Evolutionary conservation across 2,329 filamentous ascomycete species (phyloP).

Genomic region (Colletotrichum liaoningense): DNA sequence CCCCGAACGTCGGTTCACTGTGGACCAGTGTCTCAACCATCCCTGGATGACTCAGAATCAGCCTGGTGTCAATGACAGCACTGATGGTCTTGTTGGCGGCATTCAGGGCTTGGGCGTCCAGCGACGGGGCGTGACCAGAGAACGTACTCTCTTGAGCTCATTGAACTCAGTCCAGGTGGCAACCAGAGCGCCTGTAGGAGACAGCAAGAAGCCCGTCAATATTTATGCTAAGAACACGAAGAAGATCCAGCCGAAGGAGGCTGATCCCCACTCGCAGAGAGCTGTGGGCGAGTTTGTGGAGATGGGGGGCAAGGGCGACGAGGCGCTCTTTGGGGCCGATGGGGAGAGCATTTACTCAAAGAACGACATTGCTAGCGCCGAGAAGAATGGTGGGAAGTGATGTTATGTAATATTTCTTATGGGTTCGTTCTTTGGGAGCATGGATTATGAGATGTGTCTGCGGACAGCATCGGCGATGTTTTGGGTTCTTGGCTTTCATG

Average conservation of each 20-base stretch:
- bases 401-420: neutral
- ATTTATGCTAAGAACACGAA: conserved; percentile 78
- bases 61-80: conserved; percentile 82
- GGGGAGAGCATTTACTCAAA: conserved; percentile 61
- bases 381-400: conserved; percentile 42
- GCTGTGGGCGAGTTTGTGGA: conserved; percentile 81
- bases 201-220: conserved; percentile 68
- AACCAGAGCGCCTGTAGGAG: conserved; percentile 59
- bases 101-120: conserved; percentile 86
- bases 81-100: conserved; percentile 90
- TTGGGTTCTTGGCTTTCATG: neutral
- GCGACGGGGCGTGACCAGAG: conserved; percentile 80
- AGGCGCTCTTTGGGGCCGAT: conserved; percentile 78
- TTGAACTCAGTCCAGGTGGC: conserved; percentile 78
- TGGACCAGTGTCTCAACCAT: conserved; percentile 91
- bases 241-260: conserved; percentile 62
- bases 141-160: conserved; percentile 85
- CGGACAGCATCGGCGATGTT: neutral
- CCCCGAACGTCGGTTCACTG: conserved; percentile 82
- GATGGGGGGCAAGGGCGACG: conserved; percentile 88
- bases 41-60: conserved; percentile 82
- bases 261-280: conserved; percentile 74
- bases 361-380: conserved; percentile 48
- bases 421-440: conserved; percentile 12
- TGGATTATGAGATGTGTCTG: neutral